Evolutionary conservation across 164 flowering plant species (phyloP), one percentile per base, ranked within the genome.

Genomic region (Cinnamomum chago): DNA sequence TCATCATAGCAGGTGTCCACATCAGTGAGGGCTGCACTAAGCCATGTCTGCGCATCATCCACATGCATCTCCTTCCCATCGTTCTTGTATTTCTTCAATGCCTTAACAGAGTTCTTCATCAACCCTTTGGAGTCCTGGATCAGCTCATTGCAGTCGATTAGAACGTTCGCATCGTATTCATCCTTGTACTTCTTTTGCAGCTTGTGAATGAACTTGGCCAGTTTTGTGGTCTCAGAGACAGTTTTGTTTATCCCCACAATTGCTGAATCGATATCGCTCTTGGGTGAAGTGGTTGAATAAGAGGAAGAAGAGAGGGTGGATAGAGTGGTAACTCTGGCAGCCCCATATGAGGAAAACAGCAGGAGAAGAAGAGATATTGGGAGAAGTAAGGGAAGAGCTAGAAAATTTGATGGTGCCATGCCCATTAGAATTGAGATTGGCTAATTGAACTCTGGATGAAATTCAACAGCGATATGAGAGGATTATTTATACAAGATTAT

Each of bases 1-100:
- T 92, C 97, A 64, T 94, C 98, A 55, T 85, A 80, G 68, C 98
- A 94, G 68, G 97, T 92, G 70, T 90, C 93, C 85, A 90, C 87
- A 73, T 92, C 84, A 20, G 95, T 90, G 50, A 94, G 72, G 3
- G 94, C 97, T 0, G 98, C 97, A 80, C 98, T 94, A 91, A 94
- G 88, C 95, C 95, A 94, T 79, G 98, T 92, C 88, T 90, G 97
- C 79, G 92, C 94, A 77, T 94, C 90, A 71, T 85, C 84, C 85
- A 89, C 77, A 81, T 78, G 90, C 40, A 89, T 90, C 86, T 78
- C 66, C 60, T 86, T 76, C 76, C 78, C 72, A 75, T 76, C 85
- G 0, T 78, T 83, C 25, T 51, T 68, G 28, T 81, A 74, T 72
- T 62, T 74, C 17, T 84, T 74, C 90, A 94, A 84, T 85, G 90